Percentiles rank a stretch among this genome's conserved stretches.
Evolutionary conservation across 306 rosid genomes (phyloP).

Genomic region (Benincasa hispida): DNA sequence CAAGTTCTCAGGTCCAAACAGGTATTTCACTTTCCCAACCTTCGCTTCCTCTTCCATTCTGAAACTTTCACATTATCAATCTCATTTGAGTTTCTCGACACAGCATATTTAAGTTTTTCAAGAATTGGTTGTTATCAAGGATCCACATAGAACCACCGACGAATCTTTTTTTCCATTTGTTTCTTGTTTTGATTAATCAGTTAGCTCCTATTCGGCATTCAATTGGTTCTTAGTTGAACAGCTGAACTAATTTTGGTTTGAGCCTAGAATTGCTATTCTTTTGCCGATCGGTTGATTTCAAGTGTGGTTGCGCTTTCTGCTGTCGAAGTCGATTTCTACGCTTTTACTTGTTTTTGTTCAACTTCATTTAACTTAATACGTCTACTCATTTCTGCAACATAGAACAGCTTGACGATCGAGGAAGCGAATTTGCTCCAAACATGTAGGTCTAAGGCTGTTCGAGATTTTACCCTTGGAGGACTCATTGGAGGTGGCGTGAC

Average conservation of each 20-base stretch:
- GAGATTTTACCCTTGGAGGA: conserved; percentile 12
- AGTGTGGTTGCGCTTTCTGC: neutral
- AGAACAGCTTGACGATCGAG: conserved; percentile 31
- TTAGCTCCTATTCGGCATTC: neutral
- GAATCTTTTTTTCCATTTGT: neutral
- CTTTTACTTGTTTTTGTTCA: neutral
- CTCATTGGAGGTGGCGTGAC: conserved; percentile 24
- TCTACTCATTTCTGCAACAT: neutral
- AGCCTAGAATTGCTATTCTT: neutral
- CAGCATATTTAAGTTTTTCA: neutral
- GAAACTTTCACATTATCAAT: neutral
- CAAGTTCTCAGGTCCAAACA: conserved; percentile 25
- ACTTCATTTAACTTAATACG: neutral
- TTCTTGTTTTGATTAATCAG: neutral
- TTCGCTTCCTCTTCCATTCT: neutral
- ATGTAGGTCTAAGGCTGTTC: conserved; percentile 26
- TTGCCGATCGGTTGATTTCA: neutral
- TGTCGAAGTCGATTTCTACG: neutral
- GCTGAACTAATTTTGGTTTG: neutral
- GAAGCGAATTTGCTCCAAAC: conserved; percentile 25
- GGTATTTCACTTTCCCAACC: conserved; percentile 14
- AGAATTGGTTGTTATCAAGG: neutral
- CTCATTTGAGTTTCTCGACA: neutral
- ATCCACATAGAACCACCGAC: neutral
- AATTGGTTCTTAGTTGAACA: neutral